Base-by-base conservation (phyloP, 768 basidiomycete genomes). In the Russula dissimulans region DNA sequence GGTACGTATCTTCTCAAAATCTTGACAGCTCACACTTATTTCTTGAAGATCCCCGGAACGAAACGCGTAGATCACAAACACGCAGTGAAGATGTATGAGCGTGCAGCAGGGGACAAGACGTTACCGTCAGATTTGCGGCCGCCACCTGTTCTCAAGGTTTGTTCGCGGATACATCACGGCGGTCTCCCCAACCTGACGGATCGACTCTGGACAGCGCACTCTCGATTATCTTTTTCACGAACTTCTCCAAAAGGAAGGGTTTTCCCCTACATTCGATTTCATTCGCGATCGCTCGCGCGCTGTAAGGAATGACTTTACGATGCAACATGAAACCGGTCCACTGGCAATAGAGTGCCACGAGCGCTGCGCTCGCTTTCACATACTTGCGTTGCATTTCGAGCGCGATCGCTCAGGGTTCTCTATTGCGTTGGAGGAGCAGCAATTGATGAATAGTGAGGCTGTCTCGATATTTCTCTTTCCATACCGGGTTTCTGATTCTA, bases 61-160 rank as follows among this genome's bases (percentile, higher is more conserved):
- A 90, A 86, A 69, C 79, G 87, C 45, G 86, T 97, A 9, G 86
- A 95, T 68, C 92, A 92, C 64, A 77, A 77, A 43, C 85, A 86
- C 53, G 95, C 95, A 0, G 95, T 98, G 47, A 97, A 97, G 69
- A 88, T 87, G 69, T 99, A 94, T 71, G 91, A 95, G 70, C 88
- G 95, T 18, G 93, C 92, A 4, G 90, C 92, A 14, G 95, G 95
- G 29, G 91, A 95, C 76, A 89, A 95, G 73, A 85, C 84, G 0
- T 68, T 97, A 0, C 95, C 95, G 2, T 93, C 91, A 0, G 95
- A 99, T 71, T 76, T 99, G 50, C 84, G 95, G 17, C 93, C 95
- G 8, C 93, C 95, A 0, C 73, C 72, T 18, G 81, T 97, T 31
- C 84, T 98, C 56, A 86, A 87, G 75, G 89, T 88, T 55, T 44